Conservation (phyloP, 2,329 filamentous ascomycete species). For the Alternaria postmessia region DNA sequence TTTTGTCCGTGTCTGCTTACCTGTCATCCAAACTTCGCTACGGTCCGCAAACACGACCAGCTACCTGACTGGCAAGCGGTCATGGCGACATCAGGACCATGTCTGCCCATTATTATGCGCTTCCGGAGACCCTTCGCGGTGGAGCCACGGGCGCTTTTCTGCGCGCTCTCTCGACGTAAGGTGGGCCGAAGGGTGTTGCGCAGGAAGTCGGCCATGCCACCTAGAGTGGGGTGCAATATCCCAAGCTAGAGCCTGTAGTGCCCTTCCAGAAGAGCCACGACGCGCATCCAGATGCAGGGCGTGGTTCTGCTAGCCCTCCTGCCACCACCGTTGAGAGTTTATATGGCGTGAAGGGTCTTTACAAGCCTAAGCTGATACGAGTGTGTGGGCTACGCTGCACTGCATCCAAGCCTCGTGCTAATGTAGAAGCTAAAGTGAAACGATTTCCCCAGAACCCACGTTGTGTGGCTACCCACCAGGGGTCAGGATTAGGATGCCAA, state of each 20-base stretch:
- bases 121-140: slow-evolving; percentile 22
- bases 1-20: slow-evolving; percentile 22
- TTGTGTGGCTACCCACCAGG: slow-evolving; percentile 46
- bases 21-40: slow-evolving; percentile 22
- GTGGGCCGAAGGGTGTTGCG: slow-evolving; percentile 34
- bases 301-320: slow-evolving; percentile 20
- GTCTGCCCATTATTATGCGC: slow-evolving; percentile 17
- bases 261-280: slow-evolving; percentile 34
- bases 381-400: slow-evolving; percentile 24
- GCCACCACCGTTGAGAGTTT: slow-evolving; percentile 31
- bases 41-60: slow-evolving; percentile 25
- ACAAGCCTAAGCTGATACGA: slow-evolving; percentile 14
- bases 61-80: slow-evolving; percentile 13
- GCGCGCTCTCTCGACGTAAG: slow-evolving; percentile 23
- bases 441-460: slow-evolving; percentile 50
- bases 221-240: slow-evolving; percentile 25
- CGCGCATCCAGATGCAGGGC: slow-evolving; percentile 26
- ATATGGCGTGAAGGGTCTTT: slow-evolving; percentile 15
- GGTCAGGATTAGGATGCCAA: slow-evolving; percentile 39
- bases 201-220: slow-evolving; percentile 30
- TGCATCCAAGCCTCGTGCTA: slow-evolving; percentile 30
- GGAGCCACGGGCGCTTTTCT: slow-evolving; percentile 18
- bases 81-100: slow-evolving; percentile 22
- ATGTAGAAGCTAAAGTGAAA: slow-evolving; percentile 45
- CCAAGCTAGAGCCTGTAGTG: slow-evolving; percentile 29